A percentile compares a stretch with the other conserved stretches of the same genome.
These are phyloP conservation scores for Bipolaris victoriae DNA, from an alignment of 2,329 filamentous ascomycete species.

Conservation along the genomic window DNA sequence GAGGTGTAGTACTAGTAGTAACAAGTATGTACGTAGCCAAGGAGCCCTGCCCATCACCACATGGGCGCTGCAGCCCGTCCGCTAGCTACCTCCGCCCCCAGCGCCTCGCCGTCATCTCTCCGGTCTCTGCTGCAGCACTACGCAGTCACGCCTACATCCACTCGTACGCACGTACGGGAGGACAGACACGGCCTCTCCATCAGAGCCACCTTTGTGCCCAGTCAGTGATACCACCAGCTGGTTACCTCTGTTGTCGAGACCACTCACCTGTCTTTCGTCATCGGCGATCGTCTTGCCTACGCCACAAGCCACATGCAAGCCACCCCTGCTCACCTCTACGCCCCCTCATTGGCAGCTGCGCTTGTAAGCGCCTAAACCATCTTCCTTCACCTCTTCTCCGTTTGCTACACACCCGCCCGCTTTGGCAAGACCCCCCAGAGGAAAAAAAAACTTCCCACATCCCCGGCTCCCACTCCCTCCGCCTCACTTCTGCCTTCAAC, in stretches of 20 bases:
- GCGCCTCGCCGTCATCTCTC: background rate
- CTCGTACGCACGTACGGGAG: too few species aligned
- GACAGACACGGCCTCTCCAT: too few species aligned
- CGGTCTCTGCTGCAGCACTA: background rate
- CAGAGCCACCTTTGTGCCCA: background rate
- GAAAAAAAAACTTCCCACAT: background rate
- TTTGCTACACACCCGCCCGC: constrained; percentile 10
- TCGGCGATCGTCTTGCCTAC: constrained; percentile 11
- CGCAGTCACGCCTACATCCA: too few species aligned
- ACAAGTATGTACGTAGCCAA: too few species aligned
- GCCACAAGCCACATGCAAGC: constrained; percentile 12
- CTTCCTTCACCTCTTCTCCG: background rate
- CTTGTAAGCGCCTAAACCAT: constrained; percentile 4
- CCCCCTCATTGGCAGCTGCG: constrained; percentile 14
- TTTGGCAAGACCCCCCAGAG: background rate
- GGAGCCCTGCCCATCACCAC: background rate
- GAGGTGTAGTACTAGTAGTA: too few species aligned
- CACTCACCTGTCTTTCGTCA: constrained; percentile 4
- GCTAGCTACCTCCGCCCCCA: background rate
- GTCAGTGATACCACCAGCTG: background rate
- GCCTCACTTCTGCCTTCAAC: constrained; percentile 1
- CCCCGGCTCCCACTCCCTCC: background rate
- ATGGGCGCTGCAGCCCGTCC: background rate
- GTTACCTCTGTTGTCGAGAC: constrained; percentile 1
- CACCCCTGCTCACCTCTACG: background rate